Base-by-base conservation (phyloP, 164 flowering plant genomes). In the Litsea cubeba region DNA sequence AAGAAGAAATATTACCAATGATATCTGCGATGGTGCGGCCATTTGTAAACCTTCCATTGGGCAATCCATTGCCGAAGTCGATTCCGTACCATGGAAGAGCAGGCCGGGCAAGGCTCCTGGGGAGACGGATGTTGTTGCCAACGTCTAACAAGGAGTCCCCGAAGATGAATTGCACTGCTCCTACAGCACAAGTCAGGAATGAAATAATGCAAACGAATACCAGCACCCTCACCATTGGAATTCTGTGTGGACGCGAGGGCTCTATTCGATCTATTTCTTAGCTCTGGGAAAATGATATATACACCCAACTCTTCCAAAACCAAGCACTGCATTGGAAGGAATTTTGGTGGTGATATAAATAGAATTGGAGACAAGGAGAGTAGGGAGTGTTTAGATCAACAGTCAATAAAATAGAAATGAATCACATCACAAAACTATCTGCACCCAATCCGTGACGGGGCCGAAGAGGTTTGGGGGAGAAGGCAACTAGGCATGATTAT, bases 61-160 rank as follows among this genome's bases (percentile, higher is more conserved):
- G 99, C 86, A 93, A 62, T n/a, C 98, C 98, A 82, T 83, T 81
- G 35, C 97, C 99, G 50, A 89, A 88, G 76, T 95, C 99, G 25
- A 95, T 95, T 3, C 99, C 99, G 69, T 95, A 95, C 91, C 91
- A 95, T 0, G 99, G 99, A 65, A 93, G 80, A 79, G 75, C 83
- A 0, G 99, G 97, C 26, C 76, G 80, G 30, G 98, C 99, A 25
- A 93, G 84, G 74, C 97, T 91, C 77, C 75, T 87, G 3, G 83
- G 12, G 17, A 95, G 88, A 74, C 79, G 69, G 24, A 69, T 74
- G 68, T 95, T 95, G 84, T 93, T 95, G 2, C 98, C 97, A 1
- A 90, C 97, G n/a, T 93, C 98, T 0, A 96, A 95, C 3, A 95
- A 87, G 1, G 98, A 95, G 79, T 95, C 98, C 0, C 99, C 99